Percentiles rank a stretch among this genome's conserved stretches.
phyloP scores from a whole-genome alignment of 2,329 filamentous ascomycete genomes.

The Xylariaceae sp. region DNA sequence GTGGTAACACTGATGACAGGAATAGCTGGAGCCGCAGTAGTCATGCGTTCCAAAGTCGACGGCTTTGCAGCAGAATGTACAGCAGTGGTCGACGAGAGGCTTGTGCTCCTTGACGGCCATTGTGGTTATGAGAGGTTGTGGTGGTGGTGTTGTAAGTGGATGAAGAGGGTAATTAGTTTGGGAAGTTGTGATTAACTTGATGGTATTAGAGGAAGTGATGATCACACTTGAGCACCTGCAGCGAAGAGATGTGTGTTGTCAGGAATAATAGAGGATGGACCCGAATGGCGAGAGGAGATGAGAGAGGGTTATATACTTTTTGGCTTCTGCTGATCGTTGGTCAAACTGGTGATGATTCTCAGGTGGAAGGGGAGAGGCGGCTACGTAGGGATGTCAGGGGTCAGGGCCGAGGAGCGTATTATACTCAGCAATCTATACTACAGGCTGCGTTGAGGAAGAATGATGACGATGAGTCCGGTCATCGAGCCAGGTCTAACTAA shows the following conservation, averaged over 20 bases:
- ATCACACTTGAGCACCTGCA: slow-evolving; percentile 40
- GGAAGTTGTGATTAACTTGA: slow-evolving; percentile 3
- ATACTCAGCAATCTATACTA: too few relatives aligned
- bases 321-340: background rate
- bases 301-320: background rate
- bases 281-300: slow-evolving; percentile 37
- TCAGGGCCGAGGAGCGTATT: too few relatives aligned
- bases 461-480: too few relatives aligned
- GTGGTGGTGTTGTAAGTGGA: slow-evolving; percentile 4
- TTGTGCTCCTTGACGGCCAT: slow-evolving; percentile 43
- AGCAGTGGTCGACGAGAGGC: slow-evolving; percentile 47
- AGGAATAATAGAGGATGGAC: slow-evolving; percentile 32
- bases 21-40: slow-evolving; percentile 39
- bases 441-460: too few relatives aligned
- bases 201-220: slow-evolving; percentile 33
- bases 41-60: slow-evolving; percentile 49
- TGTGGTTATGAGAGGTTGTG: slow-evolving; percentile 20
- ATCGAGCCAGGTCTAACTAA: too few relatives aligned
- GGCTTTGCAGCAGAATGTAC: slow-evolving; percentile 49
- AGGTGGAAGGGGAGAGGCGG: slow-evolving; percentile 7
- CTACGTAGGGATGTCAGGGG: too few relatives aligned
- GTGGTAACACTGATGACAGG: slow-evolving; percentile 42
- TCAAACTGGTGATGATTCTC: slow-evolving; percentile 8
- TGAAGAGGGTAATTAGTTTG: background rate
- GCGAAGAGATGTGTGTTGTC: slow-evolving; percentile 41